Base-by-base conservation (phyloP, 768 basidiomycete species). In the Kwoniella europaea region DNA sequence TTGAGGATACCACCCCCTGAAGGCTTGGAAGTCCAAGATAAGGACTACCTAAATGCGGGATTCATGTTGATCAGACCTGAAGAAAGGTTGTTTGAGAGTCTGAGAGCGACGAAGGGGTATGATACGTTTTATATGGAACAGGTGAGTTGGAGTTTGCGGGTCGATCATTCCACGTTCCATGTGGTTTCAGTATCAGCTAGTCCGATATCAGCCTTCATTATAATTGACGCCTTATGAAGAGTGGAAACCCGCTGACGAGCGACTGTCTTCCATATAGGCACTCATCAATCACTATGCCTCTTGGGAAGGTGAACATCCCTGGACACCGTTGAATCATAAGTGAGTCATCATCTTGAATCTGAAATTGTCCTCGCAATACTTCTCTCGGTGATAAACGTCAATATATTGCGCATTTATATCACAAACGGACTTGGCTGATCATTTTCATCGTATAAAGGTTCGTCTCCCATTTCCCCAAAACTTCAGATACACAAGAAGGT, bases 41-140 rank as follows among this genome's bases (percentile, higher is more conserved):
- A 73, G 71, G 58, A 76, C 74, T 18, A 79, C 76, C 24, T 72
- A 10, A 68, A 68, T 64, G 71, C 71, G 18, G 71, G 71, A 13
- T 72, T 72, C 20, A 72, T 72, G 71, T 58, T 72, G 56, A 41
- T 72, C 6, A 43, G 58, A 18, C 71, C 71, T 10, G 54, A 43
- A 22, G 15, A 24, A n/a, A 20, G 57, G 27, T 57, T 54, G 16
- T 72, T 68, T 44, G 67, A 72, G 20, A 43, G 46, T 7, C 22
- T 72, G 57, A n/a, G 42, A 46, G 18, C 54, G 15, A 63, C 68
- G 10, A 72, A 58, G 52, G 71, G 63, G 18, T 72, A 63, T 46
- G 62, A 72, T 27, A 56, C 66, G 4, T 63, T 68, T 22, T 72
- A 57, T 43, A 72, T 68, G 66, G 71, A 72, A 59, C 71, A 72